These are phyloP conservation scores for Skeletonema grethae DNA, from an alignment of 108 stramenopile genomes.

Conservation along the genomic window DNA sequence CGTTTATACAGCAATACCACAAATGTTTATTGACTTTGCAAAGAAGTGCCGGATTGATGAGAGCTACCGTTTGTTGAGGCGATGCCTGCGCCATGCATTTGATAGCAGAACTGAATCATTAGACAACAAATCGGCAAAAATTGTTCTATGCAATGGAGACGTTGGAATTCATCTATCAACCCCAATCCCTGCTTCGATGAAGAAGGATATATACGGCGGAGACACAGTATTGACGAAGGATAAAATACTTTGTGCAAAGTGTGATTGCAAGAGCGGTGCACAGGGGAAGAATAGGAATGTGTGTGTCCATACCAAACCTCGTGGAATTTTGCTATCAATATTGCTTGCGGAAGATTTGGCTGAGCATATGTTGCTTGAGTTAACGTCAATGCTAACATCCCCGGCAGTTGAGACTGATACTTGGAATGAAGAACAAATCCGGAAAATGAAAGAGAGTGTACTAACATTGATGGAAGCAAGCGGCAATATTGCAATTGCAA, in stretches of 20 bases:
- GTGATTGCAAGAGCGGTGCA: slow-evolving; percentile 14
- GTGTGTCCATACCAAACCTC: slow-evolving; percentile 13
- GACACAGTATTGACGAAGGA: slow-evolving; percentile 19
- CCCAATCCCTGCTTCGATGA: slow-evolving; percentile 25
- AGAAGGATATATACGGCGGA: slow-evolving; percentile 24
- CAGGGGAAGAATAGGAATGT: neutral
- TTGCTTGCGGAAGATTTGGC: slow-evolving; percentile 23
- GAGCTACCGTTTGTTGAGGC: slow-evolving; percentile 13
- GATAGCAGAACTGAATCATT: slow-evolving; percentile 19
- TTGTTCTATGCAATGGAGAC: slow-evolving; percentile 18
- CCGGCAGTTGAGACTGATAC: slow-evolving; percentile 9
- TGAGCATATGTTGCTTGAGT: slow-evolving; percentile 17
- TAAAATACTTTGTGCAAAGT: slow-evolving; percentile 6
- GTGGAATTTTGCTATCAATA: slow-evolving; percentile 9
- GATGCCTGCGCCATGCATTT: slow-evolving; percentile 20
- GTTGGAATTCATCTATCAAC: slow-evolving; percentile 13
- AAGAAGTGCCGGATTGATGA: slow-evolving; percentile 15
- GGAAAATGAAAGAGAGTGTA: slow-evolving; percentile 11
- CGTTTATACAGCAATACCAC: slow-evolving; percentile 21
- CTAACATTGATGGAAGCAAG: slow-evolving; percentile 11
- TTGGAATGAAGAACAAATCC: slow-evolving; percentile 10
- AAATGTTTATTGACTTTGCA: slow-evolving; percentile 25
- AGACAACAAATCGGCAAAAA: slow-evolving; percentile 24
- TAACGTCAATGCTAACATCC: slow-evolving; percentile 20
- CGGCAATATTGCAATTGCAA: neutral